Conservation (phyloP, 2,329 filamentous ascomycete genomes). For the Eurotiales sp. region DNA sequence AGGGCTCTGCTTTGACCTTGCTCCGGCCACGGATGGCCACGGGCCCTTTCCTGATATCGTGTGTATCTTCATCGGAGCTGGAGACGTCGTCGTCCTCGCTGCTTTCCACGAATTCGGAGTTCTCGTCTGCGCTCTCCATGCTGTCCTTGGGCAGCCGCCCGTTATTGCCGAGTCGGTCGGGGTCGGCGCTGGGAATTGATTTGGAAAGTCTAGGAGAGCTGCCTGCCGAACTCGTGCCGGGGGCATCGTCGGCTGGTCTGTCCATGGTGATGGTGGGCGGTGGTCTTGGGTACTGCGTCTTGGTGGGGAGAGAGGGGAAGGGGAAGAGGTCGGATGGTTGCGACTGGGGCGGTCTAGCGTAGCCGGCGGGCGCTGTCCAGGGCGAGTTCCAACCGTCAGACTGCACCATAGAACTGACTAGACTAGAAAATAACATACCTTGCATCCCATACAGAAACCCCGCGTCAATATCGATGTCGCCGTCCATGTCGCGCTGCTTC, state of each 20-base stretch:
- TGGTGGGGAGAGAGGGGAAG: not conserved
- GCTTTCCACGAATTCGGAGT: conserved; percentile 56
- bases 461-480: conserved; percentile 26
- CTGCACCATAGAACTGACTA: no score
- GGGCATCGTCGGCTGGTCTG: not conserved
- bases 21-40: conserved; percentile 31
- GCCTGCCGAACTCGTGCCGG: not conserved
- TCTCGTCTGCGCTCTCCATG: conserved; percentile 60
- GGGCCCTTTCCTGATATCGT: conserved; percentile 34
- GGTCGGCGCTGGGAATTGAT: no score
- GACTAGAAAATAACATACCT: conserved; percentile 16
- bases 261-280: conserved; percentile 8
- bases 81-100: conserved; percentile 50
- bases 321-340: not conserved
- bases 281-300: no score
- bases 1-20: conserved; percentile 23
- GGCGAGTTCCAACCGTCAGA: no score
- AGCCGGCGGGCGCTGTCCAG: conserved; percentile 30
- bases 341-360: not conserved
- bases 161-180: conserved; percentile 42
- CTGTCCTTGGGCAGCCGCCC: conserved; percentile 66
- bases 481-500: conserved; percentile 17
- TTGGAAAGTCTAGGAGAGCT: conserved; percentile 5
- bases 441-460: conserved; percentile 45
- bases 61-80: conserved; percentile 65